phyloP scores from a whole-genome alignment of 805 yeast genomes.

The Saccharomycopsis fibuligera region DNA sequence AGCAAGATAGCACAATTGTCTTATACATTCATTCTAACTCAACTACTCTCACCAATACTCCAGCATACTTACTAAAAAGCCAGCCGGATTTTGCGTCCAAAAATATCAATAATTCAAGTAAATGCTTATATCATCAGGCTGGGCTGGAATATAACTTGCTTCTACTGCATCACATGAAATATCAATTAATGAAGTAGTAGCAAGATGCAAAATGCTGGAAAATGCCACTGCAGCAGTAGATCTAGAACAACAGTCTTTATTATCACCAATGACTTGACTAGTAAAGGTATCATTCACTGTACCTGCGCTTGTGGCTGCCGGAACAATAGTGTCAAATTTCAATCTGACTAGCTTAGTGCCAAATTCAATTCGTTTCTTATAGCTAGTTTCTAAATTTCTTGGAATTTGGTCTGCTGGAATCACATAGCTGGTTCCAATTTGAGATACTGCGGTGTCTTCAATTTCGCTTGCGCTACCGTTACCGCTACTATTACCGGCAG shows the following conservation, averaged over 20 bases:
- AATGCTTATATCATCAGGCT: background rate
- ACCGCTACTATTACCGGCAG: background rate
- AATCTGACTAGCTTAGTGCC: slow-evolving; percentile 5
- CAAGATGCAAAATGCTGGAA: slow-evolving; percentile 14
- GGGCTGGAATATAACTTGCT: background rate
- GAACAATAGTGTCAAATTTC: slow-evolving; percentile 8
- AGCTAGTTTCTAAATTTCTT: background rate
- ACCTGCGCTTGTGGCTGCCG: background rate
- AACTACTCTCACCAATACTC: background rate
- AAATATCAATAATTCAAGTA: background rate
- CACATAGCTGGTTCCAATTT: background rate
- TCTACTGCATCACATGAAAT: background rate
- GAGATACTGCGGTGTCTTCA: background rate
- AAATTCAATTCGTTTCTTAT: slow-evolving; percentile 1
- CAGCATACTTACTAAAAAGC: background rate
- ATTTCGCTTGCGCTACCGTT: background rate
- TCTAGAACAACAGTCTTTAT: background rate
- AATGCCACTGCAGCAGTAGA: slow-evolving; percentile 12
- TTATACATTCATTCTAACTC: background rate
- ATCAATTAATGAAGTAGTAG: slow-evolving; percentile 9
- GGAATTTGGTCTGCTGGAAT: background rate
- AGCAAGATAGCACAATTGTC: too few species aligned
- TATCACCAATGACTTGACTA: background rate
- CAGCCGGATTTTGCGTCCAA: too few species aligned
- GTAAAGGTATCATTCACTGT: background rate